Evolutionary conservation across 495 filamentous ascomycete genomes (phyloP).

Genomic region (Chaetomidium leptoderma): DNA sequence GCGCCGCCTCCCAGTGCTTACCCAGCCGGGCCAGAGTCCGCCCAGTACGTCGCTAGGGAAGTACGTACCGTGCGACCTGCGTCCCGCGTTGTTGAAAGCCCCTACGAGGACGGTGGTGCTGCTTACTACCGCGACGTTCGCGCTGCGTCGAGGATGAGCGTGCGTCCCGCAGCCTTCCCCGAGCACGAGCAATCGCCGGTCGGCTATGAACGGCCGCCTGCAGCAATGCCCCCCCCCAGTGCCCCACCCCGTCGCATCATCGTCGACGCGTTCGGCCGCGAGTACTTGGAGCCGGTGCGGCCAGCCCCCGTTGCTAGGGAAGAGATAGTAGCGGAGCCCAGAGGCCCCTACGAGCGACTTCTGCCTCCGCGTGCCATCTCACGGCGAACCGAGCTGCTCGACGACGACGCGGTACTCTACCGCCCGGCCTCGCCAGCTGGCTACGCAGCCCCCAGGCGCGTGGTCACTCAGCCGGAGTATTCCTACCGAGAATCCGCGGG

Average conservation of each 20-base stretch:
- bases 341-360: slow-evolving; percentile 43
- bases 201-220: slow-evolving; percentile 44
- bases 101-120: slow-evolving; percentile 42
- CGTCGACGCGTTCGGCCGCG: slow-evolving; percentile 65
- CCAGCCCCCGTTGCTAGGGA: slow-evolving; percentile 40
- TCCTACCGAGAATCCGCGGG: slow-evolving; percentile 51
- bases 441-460: slow-evolving; percentile 43
- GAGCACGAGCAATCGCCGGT: slow-evolving; percentile 60
- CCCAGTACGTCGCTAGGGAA: slow-evolving; percentile 42
- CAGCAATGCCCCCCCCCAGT: slow-evolving; percentile 54
- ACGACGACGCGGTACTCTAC: slow-evolving; percentile 47
- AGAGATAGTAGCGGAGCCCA: slow-evolving; percentile 39
- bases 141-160: slow-evolving; percentile 38
- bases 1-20: slow-evolving; percentile 34
- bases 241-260: slow-evolving; percentile 56
- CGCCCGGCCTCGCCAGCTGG: slow-evolving; percentile 37
- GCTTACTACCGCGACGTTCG: slow-evolving; percentile 54
- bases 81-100: slow-evolving; percentile 51
- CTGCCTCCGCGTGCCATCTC: slow-evolving; percentile 47
- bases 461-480: slow-evolving; percentile 53
- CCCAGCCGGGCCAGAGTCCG: slow-evolving; percentile 6
- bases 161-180: slow-evolving; percentile 44
- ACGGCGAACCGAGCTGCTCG: slow-evolving; percentile 46
- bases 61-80: slow-evolving; percentile 51
- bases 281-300: slow-evolving; percentile 60